Conservation (phyloP, 2,329 filamentous ascomycete genomes). For the Hypoxylon sp. region DNA sequence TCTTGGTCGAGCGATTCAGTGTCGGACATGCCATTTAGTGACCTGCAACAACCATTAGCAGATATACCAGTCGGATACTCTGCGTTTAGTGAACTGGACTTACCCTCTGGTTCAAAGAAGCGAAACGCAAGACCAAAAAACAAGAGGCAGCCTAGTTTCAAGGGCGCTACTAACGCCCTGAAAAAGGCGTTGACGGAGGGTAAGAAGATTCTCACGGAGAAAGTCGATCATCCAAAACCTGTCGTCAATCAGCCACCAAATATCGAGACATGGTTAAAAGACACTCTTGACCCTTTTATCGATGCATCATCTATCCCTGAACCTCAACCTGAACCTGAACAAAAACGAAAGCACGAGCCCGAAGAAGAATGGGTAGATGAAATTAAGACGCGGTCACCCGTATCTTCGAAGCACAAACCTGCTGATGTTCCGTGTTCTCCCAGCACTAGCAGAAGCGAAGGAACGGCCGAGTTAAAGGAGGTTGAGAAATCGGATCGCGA, state of each 20-base stretch:
- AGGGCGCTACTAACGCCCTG: conserved; percentile 71
- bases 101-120: conserved; percentile 63
- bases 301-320: conserved; percentile 54
- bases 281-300: conserved; percentile 73
- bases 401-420: conserved; percentile 42
- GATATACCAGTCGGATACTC: conserved; percentile 75
- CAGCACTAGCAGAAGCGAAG: conserved; percentile 37
- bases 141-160: conserved; percentile 69
- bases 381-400: conserved; percentile 47
- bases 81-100: conserved; percentile 74
- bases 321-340: conserved; percentile 43
- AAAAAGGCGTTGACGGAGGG: conserved; percentile 75
- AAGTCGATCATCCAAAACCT: conserved; percentile 65
- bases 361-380: conserved; percentile 56
- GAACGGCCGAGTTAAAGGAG: conserved; percentile 33
- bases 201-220: conserved; percentile 74
- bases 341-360: conserved; percentile 55
- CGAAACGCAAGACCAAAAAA: conserved; percentile 60
- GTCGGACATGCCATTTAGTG: conserved; percentile 57
- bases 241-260: conserved; percentile 70
- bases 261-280: conserved; percentile 75
- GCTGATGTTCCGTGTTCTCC: conserved; percentile 18
- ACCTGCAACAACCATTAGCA: conserved; percentile 66
- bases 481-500: conserved; percentile 39
- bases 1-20: conserved; percentile 55